Percentiles rank a stretch among this genome's conserved stretches.
phyloP scores from a whole-genome alignment of 1,284 basidiomycete genomes.

The Ustilago xerochloae region DNA sequence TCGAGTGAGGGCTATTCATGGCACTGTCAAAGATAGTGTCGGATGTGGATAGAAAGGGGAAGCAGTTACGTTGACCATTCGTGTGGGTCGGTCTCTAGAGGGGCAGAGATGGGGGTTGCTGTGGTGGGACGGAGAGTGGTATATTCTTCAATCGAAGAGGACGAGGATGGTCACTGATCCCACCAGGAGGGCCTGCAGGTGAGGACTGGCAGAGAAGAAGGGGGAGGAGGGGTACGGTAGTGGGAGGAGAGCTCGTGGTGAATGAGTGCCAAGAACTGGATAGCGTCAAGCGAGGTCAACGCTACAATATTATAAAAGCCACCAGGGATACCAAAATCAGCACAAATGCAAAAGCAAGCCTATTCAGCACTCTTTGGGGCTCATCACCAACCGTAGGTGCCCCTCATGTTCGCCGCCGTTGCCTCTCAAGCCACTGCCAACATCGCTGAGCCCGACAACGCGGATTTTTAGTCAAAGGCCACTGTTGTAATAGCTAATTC shows the following conservation, averaged over 20 bases:
- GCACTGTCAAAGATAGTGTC: no score
- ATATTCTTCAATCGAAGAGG: not conserved
- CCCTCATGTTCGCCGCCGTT: not conserved
- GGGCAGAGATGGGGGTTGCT: not conserved
- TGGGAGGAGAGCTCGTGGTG: slow-evolving; percentile 1
- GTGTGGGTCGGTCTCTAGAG: not conserved
- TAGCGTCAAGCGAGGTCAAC: slow-evolving; percentile 37
- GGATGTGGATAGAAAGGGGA: not conserved
- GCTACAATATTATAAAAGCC: not conserved
- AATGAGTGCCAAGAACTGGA: slow-evolving; percentile 23
- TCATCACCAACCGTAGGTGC: slow-evolving; percentile 1
- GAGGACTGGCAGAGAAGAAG: not conserved
- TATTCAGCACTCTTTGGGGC: not conserved
- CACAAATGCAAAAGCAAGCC: not conserved
- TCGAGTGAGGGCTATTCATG: no score
- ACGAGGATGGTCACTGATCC: not conserved
- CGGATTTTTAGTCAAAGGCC: not conserved
- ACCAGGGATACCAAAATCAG: not conserved
- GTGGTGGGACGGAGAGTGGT: not conserved
- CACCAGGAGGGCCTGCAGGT: no score
- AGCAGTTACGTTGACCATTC: slow-evolving; percentile 1
- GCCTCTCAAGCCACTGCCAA: not conserved
- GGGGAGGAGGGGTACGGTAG: not conserved
- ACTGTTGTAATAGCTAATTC: no score
- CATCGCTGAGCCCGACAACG: not conserved